phyloP scores from a whole-genome alignment of 2,329 filamentous ascomycete genomes.

The Dendryphion nanum region DNA sequence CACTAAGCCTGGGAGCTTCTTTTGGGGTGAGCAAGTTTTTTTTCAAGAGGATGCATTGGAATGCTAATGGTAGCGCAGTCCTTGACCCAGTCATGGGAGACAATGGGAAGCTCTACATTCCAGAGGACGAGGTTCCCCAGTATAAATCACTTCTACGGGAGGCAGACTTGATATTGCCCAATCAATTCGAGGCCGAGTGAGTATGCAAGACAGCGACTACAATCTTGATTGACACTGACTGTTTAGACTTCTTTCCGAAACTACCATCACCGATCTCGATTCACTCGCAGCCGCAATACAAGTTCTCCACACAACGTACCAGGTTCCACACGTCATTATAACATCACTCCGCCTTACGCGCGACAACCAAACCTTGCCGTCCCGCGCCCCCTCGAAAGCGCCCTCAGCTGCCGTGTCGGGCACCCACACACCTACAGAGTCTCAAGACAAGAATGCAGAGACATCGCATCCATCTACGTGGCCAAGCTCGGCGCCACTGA shows the following conservation, averaged over 20 bases:
- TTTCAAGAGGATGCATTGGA: too few species aligned
- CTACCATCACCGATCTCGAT: conserved; percentile 73
- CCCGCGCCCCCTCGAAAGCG: conserved; percentile 18
- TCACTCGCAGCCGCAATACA: conserved; percentile 73
- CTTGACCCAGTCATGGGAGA: conserved; percentile 99
- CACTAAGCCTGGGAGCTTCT: conserved; percentile 72
- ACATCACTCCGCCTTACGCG: conserved; percentile 76
- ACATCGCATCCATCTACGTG: conserved; percentile 15
- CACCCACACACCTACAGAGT: conserved; percentile 19
- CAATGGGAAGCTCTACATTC: conserved; percentile 87
- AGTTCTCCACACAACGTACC: conserved; percentile 71
- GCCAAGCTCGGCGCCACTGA: conserved; percentile 4
- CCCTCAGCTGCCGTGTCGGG: conserved; percentile 31
- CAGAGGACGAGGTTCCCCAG: conserved; percentile 84
- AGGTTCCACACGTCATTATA: conserved; percentile 84
- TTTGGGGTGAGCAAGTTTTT: conserved; percentile 70
- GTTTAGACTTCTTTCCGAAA: conserved; percentile 74
- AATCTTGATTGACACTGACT: not conserved
- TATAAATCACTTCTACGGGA: conserved; percentile 78
- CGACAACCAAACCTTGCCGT: conserved; percentile 46
- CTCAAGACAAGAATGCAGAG: conserved; percentile 11
- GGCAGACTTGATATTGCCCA: conserved; percentile 90
- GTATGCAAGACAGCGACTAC: conserved; percentile 26
- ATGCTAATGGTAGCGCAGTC: conserved; percentile 51
- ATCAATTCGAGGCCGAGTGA: conserved; percentile 96